Conservation (phyloP, 2,329 filamentous ascomycete genomes). For the Botryosphaeria agaves region DNA sequence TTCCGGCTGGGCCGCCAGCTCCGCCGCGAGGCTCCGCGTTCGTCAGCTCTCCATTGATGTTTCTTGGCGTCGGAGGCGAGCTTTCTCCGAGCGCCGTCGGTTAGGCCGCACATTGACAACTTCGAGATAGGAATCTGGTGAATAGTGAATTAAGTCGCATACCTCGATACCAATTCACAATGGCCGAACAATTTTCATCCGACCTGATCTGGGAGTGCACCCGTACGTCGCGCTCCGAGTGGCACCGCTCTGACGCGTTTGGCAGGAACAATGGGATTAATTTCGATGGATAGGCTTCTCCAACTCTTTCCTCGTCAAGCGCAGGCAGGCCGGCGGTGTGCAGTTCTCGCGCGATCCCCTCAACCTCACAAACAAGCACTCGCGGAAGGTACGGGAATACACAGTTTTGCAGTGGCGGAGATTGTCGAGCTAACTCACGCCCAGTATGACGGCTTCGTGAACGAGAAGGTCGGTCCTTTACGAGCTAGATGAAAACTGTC, state of each 20-base stretch:
- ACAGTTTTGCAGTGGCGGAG: too few species aligned
- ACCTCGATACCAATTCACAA: constrained; percentile 16
- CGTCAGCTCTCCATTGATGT: too few species aligned
- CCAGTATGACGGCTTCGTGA: constrained; percentile 82
- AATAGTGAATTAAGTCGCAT: constrained; percentile 2
- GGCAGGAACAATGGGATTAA: not conserved
- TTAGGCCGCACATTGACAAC: too few species aligned
- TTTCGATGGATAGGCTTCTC: constrained; percentile 46
- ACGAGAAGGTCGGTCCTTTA: constrained; percentile 57
- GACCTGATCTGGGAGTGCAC: constrained; percentile 91
- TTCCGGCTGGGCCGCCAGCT: too few species aligned
- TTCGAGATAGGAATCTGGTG: too few species aligned
- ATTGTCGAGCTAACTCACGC: constrained; percentile 4
- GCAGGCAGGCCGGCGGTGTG: constrained; percentile 58
- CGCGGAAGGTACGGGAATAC: constrained; percentile 53
- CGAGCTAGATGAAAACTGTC: constrained; percentile 1
- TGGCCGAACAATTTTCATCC: constrained; percentile 56
- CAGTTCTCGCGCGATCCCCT: constrained; percentile 90
- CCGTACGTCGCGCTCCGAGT: constrained; percentile 46
- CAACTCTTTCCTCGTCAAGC: constrained; percentile 88
- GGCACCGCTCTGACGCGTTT: not conserved
- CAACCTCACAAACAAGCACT: constrained; percentile 84
- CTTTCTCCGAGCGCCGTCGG: too few species aligned
- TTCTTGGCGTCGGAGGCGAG: too few species aligned
- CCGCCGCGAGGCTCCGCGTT: too few species aligned